These are phyloP conservation scores for Citeromyces siamensis DNA, from an alignment of 1,139 yeast genomes.

Conservation along the genomic window DNA sequence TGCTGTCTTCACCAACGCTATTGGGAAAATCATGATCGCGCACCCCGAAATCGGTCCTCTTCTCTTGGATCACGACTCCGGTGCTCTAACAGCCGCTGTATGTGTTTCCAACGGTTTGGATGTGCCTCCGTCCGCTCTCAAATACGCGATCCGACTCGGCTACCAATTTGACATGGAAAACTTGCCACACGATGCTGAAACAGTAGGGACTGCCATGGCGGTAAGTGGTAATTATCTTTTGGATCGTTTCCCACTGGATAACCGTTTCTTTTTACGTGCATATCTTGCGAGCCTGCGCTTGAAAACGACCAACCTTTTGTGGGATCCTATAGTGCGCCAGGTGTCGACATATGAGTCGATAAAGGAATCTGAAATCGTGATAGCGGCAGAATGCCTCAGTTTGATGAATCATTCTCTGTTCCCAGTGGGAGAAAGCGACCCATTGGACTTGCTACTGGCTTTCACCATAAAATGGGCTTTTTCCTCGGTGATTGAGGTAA, in stretches of 20 bases:
- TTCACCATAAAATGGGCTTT: not conserved
- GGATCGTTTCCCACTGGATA: not conserved
- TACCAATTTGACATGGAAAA: not conserved
- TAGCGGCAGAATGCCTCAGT: not conserved
- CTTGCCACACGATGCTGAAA: not conserved
- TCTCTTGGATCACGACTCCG: not conserved
- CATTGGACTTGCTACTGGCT: not conserved
- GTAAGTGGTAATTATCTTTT: not conserved
- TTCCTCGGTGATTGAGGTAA: not conserved
- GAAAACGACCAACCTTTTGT: not conserved
- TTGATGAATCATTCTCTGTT: not conserved
- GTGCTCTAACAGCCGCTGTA: not conserved
- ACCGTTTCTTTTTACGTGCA: not conserved
- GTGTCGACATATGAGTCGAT: not conserved
- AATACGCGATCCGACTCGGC: not conserved
- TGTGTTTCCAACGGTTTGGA: not conserved
- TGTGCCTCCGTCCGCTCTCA: not conserved
- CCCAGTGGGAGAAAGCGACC: slow-evolving; percentile 3
- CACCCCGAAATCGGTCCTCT: not conserved
- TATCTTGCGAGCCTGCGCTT: not conserved
- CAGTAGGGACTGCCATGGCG: not conserved
- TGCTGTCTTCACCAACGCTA: slow-evolving; percentile 3
- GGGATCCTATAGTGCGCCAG: not conserved
- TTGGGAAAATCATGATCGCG: slow-evolving; percentile 7
- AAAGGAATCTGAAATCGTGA: not conserved